These are phyloP conservation scores for Neonectria faginata DNA, from an alignment of 2,329 filamentous ascomycete genomes.

Conservation along the genomic window DNA sequence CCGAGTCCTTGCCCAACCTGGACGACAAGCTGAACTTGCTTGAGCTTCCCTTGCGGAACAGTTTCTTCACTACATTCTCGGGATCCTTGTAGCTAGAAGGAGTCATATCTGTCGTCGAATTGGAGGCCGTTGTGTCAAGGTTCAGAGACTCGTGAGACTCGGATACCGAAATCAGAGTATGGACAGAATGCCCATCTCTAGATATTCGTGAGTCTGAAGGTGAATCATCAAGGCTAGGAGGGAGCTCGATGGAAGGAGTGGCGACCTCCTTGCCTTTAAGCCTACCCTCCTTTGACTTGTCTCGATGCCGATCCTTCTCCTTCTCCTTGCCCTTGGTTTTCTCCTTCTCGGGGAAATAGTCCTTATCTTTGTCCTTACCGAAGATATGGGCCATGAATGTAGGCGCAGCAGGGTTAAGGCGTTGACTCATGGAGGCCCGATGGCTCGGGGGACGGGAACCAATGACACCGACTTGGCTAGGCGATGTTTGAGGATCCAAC, in stretches of 20 bases:
- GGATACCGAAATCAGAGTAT: conserved; percentile 68
- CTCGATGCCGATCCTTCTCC: conserved; percentile 44
- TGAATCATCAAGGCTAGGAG: conserved; percentile 58
- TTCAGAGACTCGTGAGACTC: conserved; percentile 71
- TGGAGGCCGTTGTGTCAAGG: conserved; percentile 67
- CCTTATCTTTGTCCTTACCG: conserved; percentile 56
- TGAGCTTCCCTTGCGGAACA: conserved; percentile 74
- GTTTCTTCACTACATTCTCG: conserved; percentile 69
- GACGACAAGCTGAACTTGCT: conserved; percentile 74
- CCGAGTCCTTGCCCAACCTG: conserved; percentile 64
- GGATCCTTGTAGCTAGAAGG: conserved; percentile 60
- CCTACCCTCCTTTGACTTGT: conserved; percentile 51
- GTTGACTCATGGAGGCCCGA: conserved; percentile 64
- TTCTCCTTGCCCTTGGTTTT: conserved; percentile 49
- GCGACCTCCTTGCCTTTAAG: conserved; percentile 54
- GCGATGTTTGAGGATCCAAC: conserved; percentile 63
- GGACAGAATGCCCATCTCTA: conserved; percentile 67
- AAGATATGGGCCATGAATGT: conserved; percentile 84
- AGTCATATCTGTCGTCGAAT: conserved; percentile 66
- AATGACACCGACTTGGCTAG: conserved; percentile 76
- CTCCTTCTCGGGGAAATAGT: conserved; percentile 42
- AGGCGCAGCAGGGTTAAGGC: conserved; percentile 88
- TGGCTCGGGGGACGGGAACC: conserved; percentile 75
- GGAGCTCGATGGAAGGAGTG: conserved; percentile 54
- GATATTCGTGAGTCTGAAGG: conserved; percentile 66